These are phyloP conservation scores for Vinca major DNA, from an alignment of 305 asterid genomes.

Conservation along the genomic window DNA sequence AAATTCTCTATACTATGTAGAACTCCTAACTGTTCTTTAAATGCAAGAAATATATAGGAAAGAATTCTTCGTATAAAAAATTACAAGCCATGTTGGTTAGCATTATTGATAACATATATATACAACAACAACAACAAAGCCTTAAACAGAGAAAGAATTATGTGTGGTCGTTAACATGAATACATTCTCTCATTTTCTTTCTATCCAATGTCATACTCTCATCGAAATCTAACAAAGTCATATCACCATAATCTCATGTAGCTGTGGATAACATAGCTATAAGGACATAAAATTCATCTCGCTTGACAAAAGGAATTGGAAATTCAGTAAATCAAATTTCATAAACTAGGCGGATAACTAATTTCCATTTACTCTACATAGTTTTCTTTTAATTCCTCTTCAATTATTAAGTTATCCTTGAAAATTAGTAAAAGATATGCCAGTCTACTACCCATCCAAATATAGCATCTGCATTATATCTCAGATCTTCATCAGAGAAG, in stretches of 20 bases:
- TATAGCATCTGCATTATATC: neutral
- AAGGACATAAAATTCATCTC: neutral
- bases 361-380: neutral
- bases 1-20: neutral
- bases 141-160: too few relatives aligned
- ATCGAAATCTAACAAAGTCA: too few relatives aligned
- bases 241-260: too few relatives aligned
- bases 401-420: neutral
- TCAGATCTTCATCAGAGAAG: neutral
- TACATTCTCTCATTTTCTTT: too few relatives aligned
- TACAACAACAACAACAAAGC: too few relatives aligned
- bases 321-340: neutral
- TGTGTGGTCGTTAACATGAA: too few relatives aligned
- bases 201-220: too few relatives aligned
- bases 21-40: neutral
- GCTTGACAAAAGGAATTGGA: neutral
- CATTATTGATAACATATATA: too few relatives aligned
- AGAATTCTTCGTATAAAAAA: neutral
- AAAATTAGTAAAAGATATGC: too few relatives aligned
- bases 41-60: neutral
- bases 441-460: too few relatives aligned
- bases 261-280: too few relatives aligned
- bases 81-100: neutral
- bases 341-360: neutral
- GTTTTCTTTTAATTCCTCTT: neutral